Evolutionary conservation across 768 basidiomycete genomes (phyloP).

Genomic region (Suillus clintonianus): DNA sequence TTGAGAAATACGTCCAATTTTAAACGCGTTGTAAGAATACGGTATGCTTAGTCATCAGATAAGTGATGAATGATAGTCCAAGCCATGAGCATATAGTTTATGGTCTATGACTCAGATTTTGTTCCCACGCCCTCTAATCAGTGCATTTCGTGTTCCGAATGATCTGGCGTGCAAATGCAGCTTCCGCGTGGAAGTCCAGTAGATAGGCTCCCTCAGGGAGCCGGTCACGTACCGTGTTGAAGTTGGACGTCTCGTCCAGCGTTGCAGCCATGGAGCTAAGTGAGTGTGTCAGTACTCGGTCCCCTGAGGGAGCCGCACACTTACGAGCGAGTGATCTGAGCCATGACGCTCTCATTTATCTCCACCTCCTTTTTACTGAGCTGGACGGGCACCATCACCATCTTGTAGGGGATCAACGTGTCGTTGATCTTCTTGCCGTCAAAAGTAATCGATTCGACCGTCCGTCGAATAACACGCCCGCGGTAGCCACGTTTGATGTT

Average conservation of each 20-base stretch:
- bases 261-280: background rate
- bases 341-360: background rate
- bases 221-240: background rate
- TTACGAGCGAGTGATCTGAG: background rate
- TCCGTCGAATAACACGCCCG: background rate
- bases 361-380: background rate
- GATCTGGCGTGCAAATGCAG: no score
- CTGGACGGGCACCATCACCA: background rate
- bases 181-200: no score
- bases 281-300: background rate
- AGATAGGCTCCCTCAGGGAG: background rate
- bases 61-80: no score
- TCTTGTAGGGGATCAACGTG: background rate
- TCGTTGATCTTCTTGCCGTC: conserved; percentile 2
- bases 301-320: background rate
- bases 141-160: no score
- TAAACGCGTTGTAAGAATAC: no score
- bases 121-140: no score
- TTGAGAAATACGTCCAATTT: no score
- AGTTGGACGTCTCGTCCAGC: background rate
- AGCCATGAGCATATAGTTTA: no score
- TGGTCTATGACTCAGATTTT: no score
- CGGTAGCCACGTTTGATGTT: background rate
- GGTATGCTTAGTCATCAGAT: no score
- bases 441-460: background rate